Evolutionary conservation across 2,329 filamentous ascomycete genomes (phyloP).

Genomic region (Ophiosphaerella herpotricha): DNA sequence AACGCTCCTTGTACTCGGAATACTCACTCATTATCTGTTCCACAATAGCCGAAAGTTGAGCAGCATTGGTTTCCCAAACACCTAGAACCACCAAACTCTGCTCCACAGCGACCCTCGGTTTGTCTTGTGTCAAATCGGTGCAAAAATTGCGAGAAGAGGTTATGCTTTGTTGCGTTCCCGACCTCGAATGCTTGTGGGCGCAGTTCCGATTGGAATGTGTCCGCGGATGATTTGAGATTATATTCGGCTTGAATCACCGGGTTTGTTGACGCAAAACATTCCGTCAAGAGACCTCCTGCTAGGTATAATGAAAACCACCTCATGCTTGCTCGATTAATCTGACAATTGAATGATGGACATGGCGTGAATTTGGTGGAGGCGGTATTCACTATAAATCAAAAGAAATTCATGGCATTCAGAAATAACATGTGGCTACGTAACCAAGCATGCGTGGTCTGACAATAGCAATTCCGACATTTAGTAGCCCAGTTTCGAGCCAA

Average conservation of each 20-base stretch:
- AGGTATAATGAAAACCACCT: constrained; percentile 19
- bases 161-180: constrained; percentile 20
- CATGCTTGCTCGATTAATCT: constrained; percentile 18
- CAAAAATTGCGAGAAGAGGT: constrained; percentile 15
- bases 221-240: constrained; percentile 2
- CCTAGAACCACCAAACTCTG: constrained; percentile 18
- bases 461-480: constrained; percentile 17
- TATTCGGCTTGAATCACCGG: constrained; percentile 9
- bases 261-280: constrained; percentile 16
- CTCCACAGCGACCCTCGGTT: constrained; percentile 29
- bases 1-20: neutral
- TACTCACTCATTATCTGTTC: constrained; percentile 23
- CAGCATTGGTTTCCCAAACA: constrained; percentile 32
- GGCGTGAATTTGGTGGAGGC: neutral
- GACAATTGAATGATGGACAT: neutral
- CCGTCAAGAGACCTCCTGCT: constrained; percentile 18
- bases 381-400: constrained; percentile 14
- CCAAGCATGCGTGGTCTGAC: constrained; percentile 2
- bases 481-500: constrained; percentile 9
- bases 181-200: constrained; percentile 6
- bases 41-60: constrained; percentile 32
- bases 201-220: neutral
- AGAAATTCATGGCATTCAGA: neutral
- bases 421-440: constrained; percentile 1
- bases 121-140: constrained; percentile 23